Evolutionary conservation across 257 asterid genomes (phyloP), one percentile per base, ranked within the genome.

Genomic region (Solanum okadae): DNA sequence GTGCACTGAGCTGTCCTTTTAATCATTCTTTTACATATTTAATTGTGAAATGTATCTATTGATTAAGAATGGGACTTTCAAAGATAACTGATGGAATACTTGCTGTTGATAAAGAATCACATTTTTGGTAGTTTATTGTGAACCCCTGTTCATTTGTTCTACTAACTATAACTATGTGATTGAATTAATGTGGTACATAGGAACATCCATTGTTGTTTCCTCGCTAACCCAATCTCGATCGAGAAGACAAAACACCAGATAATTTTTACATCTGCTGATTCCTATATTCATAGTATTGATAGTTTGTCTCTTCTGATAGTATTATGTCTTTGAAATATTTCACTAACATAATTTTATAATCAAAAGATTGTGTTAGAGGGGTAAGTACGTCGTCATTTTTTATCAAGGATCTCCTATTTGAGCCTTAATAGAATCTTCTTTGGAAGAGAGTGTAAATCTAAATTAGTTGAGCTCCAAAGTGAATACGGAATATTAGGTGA

Each of bases 401-500:
- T 3, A 11, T 10, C 3, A 15, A 72, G 13, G 14, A 1, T 10
- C 2, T 34, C 2, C 0, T 1, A 34, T 72, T 1, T 0, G 5
- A 33, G 25, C 1, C 16, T 72, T 72, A 4, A 72, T 72, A 0
- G 5, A 33, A 16, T 18, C 40, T 70, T 29, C 40, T 70, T 29
- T 34, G 8, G 1, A 4, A 72, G 27, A 4, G 2, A 34, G 0
- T 35, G 38, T 0, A 34, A 72, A 8, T 72, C 0, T 0, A 18
- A 72, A 72, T 34, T 20, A 0, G 40, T 34, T 18, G 4, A 71
- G 13, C 1, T 5, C 14, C 40, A 71, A 31, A 71, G 20, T 1
- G 0, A 2, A 0, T 9, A 72, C 0, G 0, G 1, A 70, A 7
- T 70, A 70, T 14, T 3, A 29, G 3, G 3, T 0, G 25, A 72